Base-by-base conservation (phyloP, 805 yeast species). In the Monosporozyma siamensis region DNA sequence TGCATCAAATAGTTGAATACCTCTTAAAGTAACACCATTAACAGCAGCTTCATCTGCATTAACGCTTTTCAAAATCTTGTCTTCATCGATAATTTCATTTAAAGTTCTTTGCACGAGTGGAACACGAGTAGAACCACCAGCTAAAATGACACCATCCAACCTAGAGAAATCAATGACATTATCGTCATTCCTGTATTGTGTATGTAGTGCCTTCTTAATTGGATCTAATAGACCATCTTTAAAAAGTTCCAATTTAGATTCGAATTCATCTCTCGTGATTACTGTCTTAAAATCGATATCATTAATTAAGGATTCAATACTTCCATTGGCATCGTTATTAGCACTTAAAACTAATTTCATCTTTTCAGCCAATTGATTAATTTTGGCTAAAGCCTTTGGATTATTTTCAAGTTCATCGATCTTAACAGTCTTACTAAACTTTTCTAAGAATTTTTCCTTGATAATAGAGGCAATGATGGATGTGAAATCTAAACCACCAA, bases 11-110 rank as follows among this genome's bases (percentile, higher is more conserved):
- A 86, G 67, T 38, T 77, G 70, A 32, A 87, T 82, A 17, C 92
- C 97, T 49, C 88, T 74, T 30, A 83, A 67, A n/a, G 95, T 78
- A 2, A 94, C 77, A 39, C 98, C 98, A 53, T 85, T 71, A 11
- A 86, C 95, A 41, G 86, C 86, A 36, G 97, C 80, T 66, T 92
- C 98, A 63, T 92, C 98, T 0, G 98, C 92, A 62, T 92, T 92
- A 36, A 92, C 94, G 40, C 81, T 85, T 61, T 81, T 87, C 18
- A 95, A 72, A 31, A 89, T 69, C 39, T 68, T 58, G 2, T 76
- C 80, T 15, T 75, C 76, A 1, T 82, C 86, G 34, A 80, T 65
- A 35, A 78, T 66, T 2, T 72, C 58, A 2, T 59, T 47, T 45
- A 86, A 65, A 41, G 72, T 74, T 44, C 75, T 71, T 62, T 87